These are phyloP conservation scores for Grosmannia penicillata DNA, from an alignment of 2,329 filamentous ascomycete species.

Conservation along the genomic window DNA sequence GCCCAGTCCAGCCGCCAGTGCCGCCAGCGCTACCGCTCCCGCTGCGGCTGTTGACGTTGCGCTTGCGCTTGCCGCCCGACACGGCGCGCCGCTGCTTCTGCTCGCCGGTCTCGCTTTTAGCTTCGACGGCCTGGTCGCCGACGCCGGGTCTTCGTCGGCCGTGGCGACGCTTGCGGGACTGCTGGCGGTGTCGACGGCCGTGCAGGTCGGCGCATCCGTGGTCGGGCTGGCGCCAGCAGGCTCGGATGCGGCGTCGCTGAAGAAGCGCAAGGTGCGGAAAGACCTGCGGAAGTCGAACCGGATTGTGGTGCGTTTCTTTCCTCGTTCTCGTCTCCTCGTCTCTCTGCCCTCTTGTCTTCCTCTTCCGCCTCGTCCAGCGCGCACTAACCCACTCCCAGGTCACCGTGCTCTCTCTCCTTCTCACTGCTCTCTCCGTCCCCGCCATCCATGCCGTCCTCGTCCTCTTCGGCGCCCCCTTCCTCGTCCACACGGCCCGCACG, in stretches of 20 bases:
- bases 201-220: slow-evolving; percentile 36
- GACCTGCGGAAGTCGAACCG: slow-evolving; percentile 28
- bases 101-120: slow-evolving; percentile 13
- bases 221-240: slow-evolving; percentile 49
- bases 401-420: slow-evolving; percentile 27
- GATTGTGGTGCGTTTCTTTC: slow-evolving; percentile 26
- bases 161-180: slow-evolving; percentile 15
- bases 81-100: slow-evolving; percentile 16
- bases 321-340: not conserved
- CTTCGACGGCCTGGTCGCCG: slow-evolving; percentile 16
- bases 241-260: slow-evolving; percentile 30
- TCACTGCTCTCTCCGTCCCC: slow-evolving; percentile 61
- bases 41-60: no score
- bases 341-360: not conserved
- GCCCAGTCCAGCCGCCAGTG: not conserved
- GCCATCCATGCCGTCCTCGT: slow-evolving; percentile 49
- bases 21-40: slow-evolving; percentile 4
- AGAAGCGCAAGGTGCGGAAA: slow-evolving; percentile 22
- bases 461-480: slow-evolving; percentile 82
- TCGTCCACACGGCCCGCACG: slow-evolving; percentile 67
- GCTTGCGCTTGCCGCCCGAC: slow-evolving; percentile 16
- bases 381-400: slow-evolving; percentile 19
- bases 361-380: no score
- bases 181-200: slow-evolving; percentile 15
- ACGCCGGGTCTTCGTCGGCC: not conserved